Base-by-base conservation (phyloP, 345 rosid species). In the Eucalyptus erythrocorys region DNA sequence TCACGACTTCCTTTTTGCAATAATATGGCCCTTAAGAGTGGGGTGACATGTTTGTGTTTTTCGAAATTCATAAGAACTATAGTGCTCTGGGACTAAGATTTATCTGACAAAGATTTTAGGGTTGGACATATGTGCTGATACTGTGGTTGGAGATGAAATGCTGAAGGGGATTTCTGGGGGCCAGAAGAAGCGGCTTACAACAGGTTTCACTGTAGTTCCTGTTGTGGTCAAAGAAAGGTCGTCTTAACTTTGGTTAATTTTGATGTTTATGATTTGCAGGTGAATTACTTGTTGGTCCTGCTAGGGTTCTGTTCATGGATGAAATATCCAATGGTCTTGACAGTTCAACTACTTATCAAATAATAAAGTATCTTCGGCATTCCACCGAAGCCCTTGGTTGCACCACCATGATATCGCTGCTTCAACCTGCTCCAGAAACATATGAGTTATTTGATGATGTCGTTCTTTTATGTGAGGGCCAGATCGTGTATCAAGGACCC, bases 81-180 rank as follows among this genome's bases (percentile, higher is more conserved):
- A 42, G 37, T n/a, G 48, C 88, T 55, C n/a, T 57, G 50, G 87
- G 76, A 90, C 89, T 90, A 88, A 88, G 47, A 49, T 88, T 89
- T 88, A 92, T 93, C 92, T 92, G 94, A 94, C 93, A 95, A 95
- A 98, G 99, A 97, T 98, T 95, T 92, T 98, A 98, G 99, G 99
- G 88, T 90, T 97, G 98, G 99, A 98, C 92, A 87, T 90, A 85
- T 98, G 99, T 88, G 94, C 98, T 71, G 98, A 98, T 95, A 96
- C 99, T 87, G 90, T 96, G 91, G 99, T 94, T n/a, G 99, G 99
- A 89, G 98, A 97, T 91, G 99, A 98, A 94, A 96, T 97, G 98
- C 95, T 96, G 76, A 98, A 97, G 95, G 99, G 99, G 89, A 98
- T 98, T 71, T 98, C 99, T 26, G 99, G 99, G 87, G 99, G 99